Percentiles rank a stretch among this genome's conserved stretches.
phyloP scores from a whole-genome alignment of 2,329 filamentous ascomycete species.

The Neonectria coccinea region DNA sequence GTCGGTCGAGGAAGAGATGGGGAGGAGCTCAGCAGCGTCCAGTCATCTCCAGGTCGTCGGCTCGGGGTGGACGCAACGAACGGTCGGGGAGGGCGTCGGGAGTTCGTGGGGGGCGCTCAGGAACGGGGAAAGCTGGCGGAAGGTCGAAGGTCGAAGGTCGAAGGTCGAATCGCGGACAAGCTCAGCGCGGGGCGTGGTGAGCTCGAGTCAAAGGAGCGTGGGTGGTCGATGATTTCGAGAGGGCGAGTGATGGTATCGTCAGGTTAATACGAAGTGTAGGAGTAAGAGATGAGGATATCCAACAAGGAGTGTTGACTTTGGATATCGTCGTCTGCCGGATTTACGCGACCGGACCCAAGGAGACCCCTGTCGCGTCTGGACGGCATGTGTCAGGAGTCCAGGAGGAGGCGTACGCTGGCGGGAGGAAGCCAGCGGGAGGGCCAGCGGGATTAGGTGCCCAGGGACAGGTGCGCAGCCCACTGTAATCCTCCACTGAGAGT shows the following conservation, averaged over 20 bases:
- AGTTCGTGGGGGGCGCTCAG: constrained; percentile 26
- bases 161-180: constrained; percentile 31
- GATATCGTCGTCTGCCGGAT: constrained; percentile 39
- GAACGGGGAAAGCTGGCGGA: constrained; percentile 31
- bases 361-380: constrained; percentile 49
- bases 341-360: constrained; percentile 45
- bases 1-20: constrained; percentile 31
- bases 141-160: background rate
- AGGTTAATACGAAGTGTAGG: constrained; percentile 33
- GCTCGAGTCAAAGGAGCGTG: constrained; percentile 38
- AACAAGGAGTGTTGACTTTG: constrained; percentile 47
- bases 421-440: constrained; percentile 21
- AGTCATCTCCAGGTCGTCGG: constrained; percentile 47
- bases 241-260: constrained; percentile 29
- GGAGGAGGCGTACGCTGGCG: constrained; percentile 34
- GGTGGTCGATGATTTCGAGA: constrained; percentile 23
- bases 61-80: constrained; percentile 24
- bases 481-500: constrained; percentile 16
- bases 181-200: constrained; percentile 23
- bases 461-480: constrained; percentile 20
- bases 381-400: constrained; percentile 47
- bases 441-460: constrained; percentile 21
- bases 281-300: constrained; percentile 40
- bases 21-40: constrained; percentile 38
- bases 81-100: constrained; percentile 27